Percentiles rank a stretch among this genome's conserved stretches.
Evolutionary conservation across 2,329 filamentous ascomycete species (phyloP).

Genomic region (Colletotrichum siamense): DNA sequence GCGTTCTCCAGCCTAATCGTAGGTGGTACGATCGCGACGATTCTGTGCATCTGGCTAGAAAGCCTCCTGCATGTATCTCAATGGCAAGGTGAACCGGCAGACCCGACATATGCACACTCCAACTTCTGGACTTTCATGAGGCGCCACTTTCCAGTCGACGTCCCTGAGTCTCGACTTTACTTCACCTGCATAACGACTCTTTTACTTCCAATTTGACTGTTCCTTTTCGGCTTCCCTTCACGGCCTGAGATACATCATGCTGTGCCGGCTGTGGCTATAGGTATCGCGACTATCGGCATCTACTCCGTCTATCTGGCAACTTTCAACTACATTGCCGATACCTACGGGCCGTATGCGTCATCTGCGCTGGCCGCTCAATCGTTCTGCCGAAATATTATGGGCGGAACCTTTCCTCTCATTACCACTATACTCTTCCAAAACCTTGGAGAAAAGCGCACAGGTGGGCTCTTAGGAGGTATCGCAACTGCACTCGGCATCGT

Average conservation of each 20-base stretch:
- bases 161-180: not conserved
- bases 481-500: not conserved
- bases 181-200: not conserved
- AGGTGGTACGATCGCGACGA: not conserved
- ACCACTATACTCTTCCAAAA: not conserved
- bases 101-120: not conserved
- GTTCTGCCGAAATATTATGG: not conserved
- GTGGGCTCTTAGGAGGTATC: not conserved
- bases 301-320: not conserved
- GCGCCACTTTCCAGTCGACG: not conserved
- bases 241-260: not conserved
- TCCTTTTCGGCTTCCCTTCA: not conserved
- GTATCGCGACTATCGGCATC: not conserved
- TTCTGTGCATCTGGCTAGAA: not conserved
- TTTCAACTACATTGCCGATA: not conserved
- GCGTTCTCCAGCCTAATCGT: not conserved
- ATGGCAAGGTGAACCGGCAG: not conserved
- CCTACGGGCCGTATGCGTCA: not conserved
- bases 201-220: not conserved
- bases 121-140: not conserved
- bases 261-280: not conserved
- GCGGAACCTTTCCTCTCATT: not conserved
- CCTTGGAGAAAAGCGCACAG: not conserved
- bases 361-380: not conserved
- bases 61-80: not conserved